Conservation (phyloP, 495 filamentous ascomycete genomes). For the Xylaria longipes region DNA sequence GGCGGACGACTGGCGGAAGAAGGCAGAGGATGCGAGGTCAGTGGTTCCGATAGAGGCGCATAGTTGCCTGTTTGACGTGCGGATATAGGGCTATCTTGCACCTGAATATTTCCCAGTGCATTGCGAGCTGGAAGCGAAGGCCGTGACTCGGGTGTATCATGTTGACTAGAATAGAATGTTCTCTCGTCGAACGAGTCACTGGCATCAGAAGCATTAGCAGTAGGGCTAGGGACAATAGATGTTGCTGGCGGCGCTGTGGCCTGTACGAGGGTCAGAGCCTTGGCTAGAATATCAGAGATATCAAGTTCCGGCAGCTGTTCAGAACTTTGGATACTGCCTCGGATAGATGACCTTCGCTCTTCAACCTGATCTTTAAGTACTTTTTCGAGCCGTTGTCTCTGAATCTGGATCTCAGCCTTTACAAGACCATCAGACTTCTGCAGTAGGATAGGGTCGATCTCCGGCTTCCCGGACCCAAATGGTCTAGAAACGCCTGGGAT, state of each 20-base stretch:
- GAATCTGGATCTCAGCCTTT: slow-evolving; percentile 80
- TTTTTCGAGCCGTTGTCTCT: slow-evolving; percentile 81
- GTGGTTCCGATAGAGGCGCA: slow-evolving; percentile 20
- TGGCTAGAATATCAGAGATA: slow-evolving; percentile 73
- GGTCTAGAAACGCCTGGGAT: slow-evolving; percentile 39
- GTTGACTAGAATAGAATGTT: slow-evolving; percentile 91
- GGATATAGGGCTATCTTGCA: slow-evolving; percentile 37
- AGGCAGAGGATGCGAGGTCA: slow-evolving; percentile 25
- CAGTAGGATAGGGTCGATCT: slow-evolving; percentile 78
- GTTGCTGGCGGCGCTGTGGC: slow-evolving; percentile 50
- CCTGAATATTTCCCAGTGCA: slow-evolving; percentile 52
- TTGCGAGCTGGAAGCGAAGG: slow-evolving; percentile 48
- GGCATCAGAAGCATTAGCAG: slow-evolving; percentile 62
- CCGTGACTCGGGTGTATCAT: slow-evolving; percentile 56
- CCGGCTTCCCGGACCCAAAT: slow-evolving; percentile 34
- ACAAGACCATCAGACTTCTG: slow-evolving; percentile 84
- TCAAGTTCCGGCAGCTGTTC: slow-evolving; percentile 76
- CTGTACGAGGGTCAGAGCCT: slow-evolving; percentile 72
- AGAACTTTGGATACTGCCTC: slow-evolving; percentile 60
- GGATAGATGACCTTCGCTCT: slow-evolving; percentile 61
- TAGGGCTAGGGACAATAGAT: slow-evolving; percentile 56
- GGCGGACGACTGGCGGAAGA: slow-evolving; percentile 17
- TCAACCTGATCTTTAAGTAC: slow-evolving; percentile 76
- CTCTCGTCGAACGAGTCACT: slow-evolving; percentile 90
- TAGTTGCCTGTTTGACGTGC: slow-evolving; percentile 21